phyloP scores from a whole-genome alignment of 768 basidiomycete genomes.

The Calocera cornea region DNA sequence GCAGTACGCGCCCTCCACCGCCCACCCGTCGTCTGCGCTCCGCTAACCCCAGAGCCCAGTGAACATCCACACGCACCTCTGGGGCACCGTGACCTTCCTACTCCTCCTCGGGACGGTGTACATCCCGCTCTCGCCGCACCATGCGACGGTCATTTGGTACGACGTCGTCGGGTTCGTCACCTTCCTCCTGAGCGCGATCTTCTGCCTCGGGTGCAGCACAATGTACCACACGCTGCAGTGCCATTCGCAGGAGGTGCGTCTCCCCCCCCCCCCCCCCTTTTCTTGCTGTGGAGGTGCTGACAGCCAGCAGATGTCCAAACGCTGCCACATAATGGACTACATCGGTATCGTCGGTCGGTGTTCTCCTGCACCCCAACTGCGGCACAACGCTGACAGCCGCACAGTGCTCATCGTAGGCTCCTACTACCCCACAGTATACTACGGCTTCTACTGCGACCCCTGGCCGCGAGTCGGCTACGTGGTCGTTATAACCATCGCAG shows the following conservation, averaged over 20 bases:
- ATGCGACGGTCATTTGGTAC: constrained; percentile 43
- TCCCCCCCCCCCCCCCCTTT: constrained; percentile 1
- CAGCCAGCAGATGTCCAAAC: constrained; percentile 37
- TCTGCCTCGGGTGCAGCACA: constrained; percentile 59
- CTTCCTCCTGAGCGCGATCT: constrained; percentile 58
- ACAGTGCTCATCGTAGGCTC: constrained; percentile 61
- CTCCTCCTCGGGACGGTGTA: constrained; percentile 43
- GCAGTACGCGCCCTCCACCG: constrained; percentile 34
- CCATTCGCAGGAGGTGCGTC: constrained; percentile 54
- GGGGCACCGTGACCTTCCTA: constrained; percentile 50
- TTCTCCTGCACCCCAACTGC: background rate
- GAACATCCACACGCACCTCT: constrained; percentile 74
- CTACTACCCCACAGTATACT: constrained; percentile 62
- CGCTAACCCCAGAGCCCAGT: constrained; percentile 31
- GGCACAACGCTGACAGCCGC: background rate
- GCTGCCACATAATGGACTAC: constrained; percentile 59
- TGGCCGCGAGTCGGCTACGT: constrained; percentile 43
- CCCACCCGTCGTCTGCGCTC: background rate
- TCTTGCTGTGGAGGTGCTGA: constrained; percentile 12
- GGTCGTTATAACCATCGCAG: constrained; percentile 36
- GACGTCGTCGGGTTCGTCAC: constrained; percentile 47
- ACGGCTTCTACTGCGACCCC: constrained; percentile 60
- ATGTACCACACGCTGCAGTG: constrained; percentile 59
- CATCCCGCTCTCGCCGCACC: constrained; percentile 35
- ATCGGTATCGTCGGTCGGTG: constrained; percentile 62